Base-by-base conservation (phyloP, 176 grass and related monocot species). In the Oryza nivara region DNA sequence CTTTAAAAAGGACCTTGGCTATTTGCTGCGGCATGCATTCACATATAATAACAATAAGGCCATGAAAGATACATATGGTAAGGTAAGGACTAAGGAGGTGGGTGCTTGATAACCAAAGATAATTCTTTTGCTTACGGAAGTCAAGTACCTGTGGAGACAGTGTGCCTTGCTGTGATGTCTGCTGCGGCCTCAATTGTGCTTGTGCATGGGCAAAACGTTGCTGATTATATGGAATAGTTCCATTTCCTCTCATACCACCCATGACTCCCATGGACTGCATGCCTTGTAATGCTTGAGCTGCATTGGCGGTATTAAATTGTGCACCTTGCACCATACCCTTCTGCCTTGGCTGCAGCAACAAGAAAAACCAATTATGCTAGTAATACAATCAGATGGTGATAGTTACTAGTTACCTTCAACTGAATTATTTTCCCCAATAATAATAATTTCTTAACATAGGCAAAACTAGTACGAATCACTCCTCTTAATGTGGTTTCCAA, bases 201-300 rank as follows among this genome's bases (percentile, higher is more conserved):
- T 96, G 97, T 12, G 85, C 83, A 32, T 95, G 93, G 45, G 86
- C 83, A 81, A 94, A 92, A 44, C 93, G 88, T 83, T 94, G 96
- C 72, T 96, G 92, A 35, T 17, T 46, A 83, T 96, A 99, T 43
- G 89, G 84, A 67, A 95, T 84, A 82, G 91, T 82, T 72, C 92
- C 95, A 54, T 88, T 98, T 32, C 92, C 86, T 88, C 97, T 99
- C 78, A 94, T 86, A 22, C 91, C 91, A 81, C 88, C 68, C 89
- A 99, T 92, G 68, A 96, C 87, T 66, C 97, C 93, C 93, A 99
- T 94, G 83, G 90, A 61, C 72, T 99, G 96, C 93, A 99, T 96
- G 41, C 96, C 92, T 87, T 95, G 91, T 79, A 99, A 79, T 0
- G 86, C 88, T 79, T 99, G 97, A 78, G 86, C 88, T 17, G 92